Base-by-base conservation (phyloP, 192 early-diverging fungal genomes). In the Coemansia erecta region DNA sequence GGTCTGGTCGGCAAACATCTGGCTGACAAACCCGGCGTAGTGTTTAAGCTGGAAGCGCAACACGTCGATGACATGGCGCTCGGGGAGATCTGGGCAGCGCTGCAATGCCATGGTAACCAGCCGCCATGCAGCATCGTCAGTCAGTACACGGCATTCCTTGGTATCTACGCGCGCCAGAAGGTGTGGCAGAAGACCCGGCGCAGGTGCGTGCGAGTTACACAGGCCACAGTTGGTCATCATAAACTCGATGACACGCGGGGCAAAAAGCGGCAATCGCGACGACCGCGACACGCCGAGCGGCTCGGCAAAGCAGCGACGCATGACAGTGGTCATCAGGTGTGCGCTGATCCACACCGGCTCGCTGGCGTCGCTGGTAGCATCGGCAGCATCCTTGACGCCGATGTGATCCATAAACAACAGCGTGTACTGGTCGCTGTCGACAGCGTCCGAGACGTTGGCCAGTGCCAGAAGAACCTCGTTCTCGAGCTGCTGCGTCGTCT, bases 281-380 rank as follows among this genome's bases (percentile, higher is more conserved):
- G 77, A 70, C 31, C 77, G 67, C 22, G 71, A 73, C 31, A 73
- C 61, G 53, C 67, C 77, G 22, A 80, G 61, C 8, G 77, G 77
- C 56, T 80, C 77, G 9, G 67, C 77, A 73, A 80, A 80, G 64
- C 77, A 80, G 40, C 77, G 66, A 22, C 77, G 71, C 77, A 80
- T 80, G n/a, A 70, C 77, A 10, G 77, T 73, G 2, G 77, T 73
- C 77, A 80, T 80, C 52, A 80, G 61, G 28, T 80, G 66, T 13
- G 77, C 63, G 31, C 71, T 73, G 60, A 80, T 70, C 77, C 77
- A 80, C 0, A 66, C 69, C 17, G 62, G 62, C 43, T 47, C 48
- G 41, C 61, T 56, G 21, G 52, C 39, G 17, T 35, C 41, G 40
- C 60, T 22, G 1, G 35, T 33, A 12, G 55, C 55, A 8, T 45